A percentile compares a stretch with the other conserved stretches of the same genome.
Evolutionary conservation across 208 protist genomes (phyloP).

Genomic region (Trypanosoma scelopori): DNA sequence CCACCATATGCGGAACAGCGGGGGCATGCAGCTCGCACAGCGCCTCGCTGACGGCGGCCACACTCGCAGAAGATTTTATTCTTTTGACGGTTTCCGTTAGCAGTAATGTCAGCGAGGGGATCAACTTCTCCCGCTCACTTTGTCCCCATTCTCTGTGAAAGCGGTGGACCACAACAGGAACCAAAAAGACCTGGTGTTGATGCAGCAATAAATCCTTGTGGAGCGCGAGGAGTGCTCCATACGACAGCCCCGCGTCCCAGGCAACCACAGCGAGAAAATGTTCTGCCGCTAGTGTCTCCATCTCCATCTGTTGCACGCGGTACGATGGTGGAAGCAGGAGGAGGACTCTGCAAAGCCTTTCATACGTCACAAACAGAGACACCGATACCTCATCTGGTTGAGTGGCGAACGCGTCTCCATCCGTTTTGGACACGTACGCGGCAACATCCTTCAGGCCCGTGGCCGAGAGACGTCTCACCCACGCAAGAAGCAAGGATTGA

Average conservation of each 20-base stretch:
- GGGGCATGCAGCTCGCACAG: constrained; percentile 8
- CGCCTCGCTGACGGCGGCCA: constrained; percentile 18
- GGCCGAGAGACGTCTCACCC: constrained; percentile 18
- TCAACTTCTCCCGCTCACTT: background rate
- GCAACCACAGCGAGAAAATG: constrained; percentile 8
- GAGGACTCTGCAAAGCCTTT: constrained; percentile 51
- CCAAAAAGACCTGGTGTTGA: constrained; percentile 1
- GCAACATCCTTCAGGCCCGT: constrained; percentile 23
- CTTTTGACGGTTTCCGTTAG: background rate
- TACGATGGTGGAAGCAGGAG: constrained; percentile 1
- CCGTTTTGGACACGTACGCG: constrained; percentile 27
- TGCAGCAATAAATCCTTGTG: background rate
- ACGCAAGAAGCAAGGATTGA: constrained; percentile 21
- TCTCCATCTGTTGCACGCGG: background rate
- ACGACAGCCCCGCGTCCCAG: constrained; percentile 23
- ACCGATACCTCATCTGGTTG: constrained; percentile 44
- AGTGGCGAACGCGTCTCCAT: constrained; percentile 50
- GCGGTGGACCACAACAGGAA: constrained; percentile 18
- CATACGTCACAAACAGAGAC: constrained; percentile 64
- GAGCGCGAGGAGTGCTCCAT: background rate
- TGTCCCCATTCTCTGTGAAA: constrained; percentile 9
- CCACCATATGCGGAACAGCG: constrained; percentile 5
- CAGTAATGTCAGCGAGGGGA: constrained; percentile 11
- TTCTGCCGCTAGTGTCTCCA: background rate
- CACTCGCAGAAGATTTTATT: background rate